phyloP scores from a whole-genome alignment of 2,329 filamentous ascomycete genomes.

The Trichoderma lentiforme region DNA sequence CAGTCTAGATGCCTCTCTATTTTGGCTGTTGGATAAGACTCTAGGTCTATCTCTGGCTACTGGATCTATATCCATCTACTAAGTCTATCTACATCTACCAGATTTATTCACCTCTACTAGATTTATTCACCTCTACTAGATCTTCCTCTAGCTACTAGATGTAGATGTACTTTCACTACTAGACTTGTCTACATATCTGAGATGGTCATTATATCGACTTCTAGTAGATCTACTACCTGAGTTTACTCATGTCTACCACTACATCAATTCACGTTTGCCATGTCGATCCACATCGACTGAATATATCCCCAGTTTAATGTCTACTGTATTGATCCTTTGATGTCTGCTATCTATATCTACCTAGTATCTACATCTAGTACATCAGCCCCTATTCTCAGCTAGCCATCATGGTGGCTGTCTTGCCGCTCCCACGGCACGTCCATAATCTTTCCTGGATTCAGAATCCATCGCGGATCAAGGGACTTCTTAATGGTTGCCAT shows the following conservation, averaged over 20 bases:
- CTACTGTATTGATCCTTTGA: neutral
- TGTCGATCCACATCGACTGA: neutral
- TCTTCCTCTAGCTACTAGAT: neutral
- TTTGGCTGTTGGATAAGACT: neutral
- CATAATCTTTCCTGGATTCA: slow-evolving; percentile 93
- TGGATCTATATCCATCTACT: neutral
- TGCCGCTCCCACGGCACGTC: slow-evolving; percentile 51
- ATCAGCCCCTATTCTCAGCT: neutral
- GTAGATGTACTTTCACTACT: neutral
- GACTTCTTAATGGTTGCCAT: slow-evolving; percentile 84
- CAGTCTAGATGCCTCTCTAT: neutral
- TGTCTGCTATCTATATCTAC: neutral
- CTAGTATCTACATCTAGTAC: neutral
- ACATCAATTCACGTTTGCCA: neutral
- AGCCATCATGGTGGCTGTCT: neutral
- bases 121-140: no score
- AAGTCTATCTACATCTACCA: neutral
- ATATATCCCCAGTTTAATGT: neutral
- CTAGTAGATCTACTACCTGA: neutral
- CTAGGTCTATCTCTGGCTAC: neutral
- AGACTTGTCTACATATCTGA: neutral
- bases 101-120: no score
- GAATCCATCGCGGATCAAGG: slow-evolving; percentile 79
- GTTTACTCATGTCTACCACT: neutral
- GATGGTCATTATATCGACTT: neutral